These are phyloP conservation scores for Cryptosporidium tyzzeri DNA, from an alignment of 169 alveolate genomes.

Conservation along the genomic window DNA sequence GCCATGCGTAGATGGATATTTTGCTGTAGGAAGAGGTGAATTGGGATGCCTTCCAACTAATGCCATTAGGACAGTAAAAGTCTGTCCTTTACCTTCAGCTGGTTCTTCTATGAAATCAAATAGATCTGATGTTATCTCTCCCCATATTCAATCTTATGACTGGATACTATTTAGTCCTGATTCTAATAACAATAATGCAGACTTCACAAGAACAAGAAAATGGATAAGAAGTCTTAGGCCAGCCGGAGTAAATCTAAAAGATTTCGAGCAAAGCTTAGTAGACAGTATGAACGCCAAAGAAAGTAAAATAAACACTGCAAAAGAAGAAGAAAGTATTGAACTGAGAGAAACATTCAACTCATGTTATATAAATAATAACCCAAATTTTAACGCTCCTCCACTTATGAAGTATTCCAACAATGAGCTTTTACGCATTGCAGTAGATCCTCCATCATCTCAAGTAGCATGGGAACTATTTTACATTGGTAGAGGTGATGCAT, in stretches of 20 bases:
- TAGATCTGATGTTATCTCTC: constrained; percentile 59
- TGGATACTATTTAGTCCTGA: constrained; percentile 58
- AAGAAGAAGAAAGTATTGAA: not conserved
- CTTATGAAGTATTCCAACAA: constrained; percentile 58
- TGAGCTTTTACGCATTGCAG: constrained; percentile 62
- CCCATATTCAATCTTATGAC: constrained; percentile 58
- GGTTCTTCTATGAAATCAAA: constrained; percentile 71
- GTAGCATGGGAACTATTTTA: constrained; percentile 74
- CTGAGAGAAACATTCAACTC: not conserved
- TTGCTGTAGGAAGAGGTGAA: constrained; percentile 75
- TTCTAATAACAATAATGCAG: not conserved
- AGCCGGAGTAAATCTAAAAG: not conserved
- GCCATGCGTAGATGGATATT: constrained; percentile 69
- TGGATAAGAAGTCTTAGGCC: constrained; percentile 41
- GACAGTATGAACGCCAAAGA: not conserved
- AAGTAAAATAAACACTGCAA: not conserved
- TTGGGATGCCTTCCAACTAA: constrained; percentile 69
- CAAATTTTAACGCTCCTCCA: constrained; percentile 70
- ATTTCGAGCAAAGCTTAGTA: not conserved
- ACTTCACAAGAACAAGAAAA: constrained; percentile 5
- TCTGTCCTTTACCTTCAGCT: constrained; percentile 75
- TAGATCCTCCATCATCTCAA: constrained; percentile 59
- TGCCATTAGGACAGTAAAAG: constrained; percentile 70
- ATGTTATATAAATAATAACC: constrained; percentile 27
- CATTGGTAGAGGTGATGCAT: constrained; percentile 70